phyloP scores from a whole-genome alignment of 2,329 filamentous ascomycete genomes.

The Xylaria sp. region DNA sequence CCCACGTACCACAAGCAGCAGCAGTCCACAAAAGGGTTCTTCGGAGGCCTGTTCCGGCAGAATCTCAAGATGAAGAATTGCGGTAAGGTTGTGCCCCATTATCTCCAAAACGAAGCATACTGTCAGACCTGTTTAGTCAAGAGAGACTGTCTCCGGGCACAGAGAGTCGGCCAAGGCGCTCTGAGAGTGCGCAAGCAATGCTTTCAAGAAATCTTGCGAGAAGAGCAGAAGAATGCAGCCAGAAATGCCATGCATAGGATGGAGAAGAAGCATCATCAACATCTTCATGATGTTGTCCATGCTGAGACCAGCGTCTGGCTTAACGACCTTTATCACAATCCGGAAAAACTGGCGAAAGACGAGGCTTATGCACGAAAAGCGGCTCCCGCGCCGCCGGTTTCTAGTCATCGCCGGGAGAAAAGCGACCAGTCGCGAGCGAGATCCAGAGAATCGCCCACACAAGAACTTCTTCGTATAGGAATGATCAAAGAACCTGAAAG shows the following conservation, averaged over 20 bases:
- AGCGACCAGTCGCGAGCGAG: not conserved
- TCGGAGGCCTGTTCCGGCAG: constrained; percentile 38
- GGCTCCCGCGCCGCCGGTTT: constrained; percentile 36
- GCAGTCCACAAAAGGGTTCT: constrained; percentile 35
- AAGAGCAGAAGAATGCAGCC: constrained; percentile 29
- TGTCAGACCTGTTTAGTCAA: constrained; percentile 41
- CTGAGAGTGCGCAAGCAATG: constrained; percentile 35
- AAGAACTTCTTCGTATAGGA: constrained; percentile 4
- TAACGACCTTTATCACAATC: constrained; percentile 40
- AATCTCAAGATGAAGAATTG: constrained; percentile 38
- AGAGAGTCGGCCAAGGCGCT: constrained; percentile 41
- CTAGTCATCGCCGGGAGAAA: constrained; percentile 13
- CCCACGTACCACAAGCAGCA: constrained; percentile 43
- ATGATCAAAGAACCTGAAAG: not conserved
- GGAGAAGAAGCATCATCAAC: constrained; percentile 7
- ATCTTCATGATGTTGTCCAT: constrained; percentile 26
- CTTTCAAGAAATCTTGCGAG: constrained; percentile 33
- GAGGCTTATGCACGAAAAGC: constrained; percentile 35
- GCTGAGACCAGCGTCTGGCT: constrained; percentile 41
- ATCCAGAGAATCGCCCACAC: not conserved
- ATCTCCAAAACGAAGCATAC: constrained; percentile 31
- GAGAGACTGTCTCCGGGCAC: constrained; percentile 29
- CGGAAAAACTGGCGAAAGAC: constrained; percentile 37
- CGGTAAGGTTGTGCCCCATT: constrained; percentile 41
- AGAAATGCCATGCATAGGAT: constrained; percentile 21